These are phyloP conservation scores for Pneumocystis jirovecii DNA, from an alignment of 1,139 yeast species.

Conservation along the genomic window DNA sequence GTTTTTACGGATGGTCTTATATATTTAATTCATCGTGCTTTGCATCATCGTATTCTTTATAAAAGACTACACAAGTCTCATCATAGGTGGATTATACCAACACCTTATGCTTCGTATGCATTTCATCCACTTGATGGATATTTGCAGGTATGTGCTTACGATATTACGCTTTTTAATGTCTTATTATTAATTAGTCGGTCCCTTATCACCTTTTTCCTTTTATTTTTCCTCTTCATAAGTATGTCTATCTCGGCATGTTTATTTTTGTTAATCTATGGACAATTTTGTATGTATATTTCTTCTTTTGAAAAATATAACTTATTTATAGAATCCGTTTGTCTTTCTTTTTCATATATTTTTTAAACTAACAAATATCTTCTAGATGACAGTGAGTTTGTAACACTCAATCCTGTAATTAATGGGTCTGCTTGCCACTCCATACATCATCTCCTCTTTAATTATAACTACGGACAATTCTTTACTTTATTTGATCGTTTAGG, in stretches of 20 bases:
- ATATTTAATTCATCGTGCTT: constrained; percentile 77
- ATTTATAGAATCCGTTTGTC: not conserved
- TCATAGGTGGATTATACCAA: constrained; percentile 97
- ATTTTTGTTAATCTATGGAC: constrained; percentile 95
- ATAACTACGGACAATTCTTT: constrained; percentile 95
- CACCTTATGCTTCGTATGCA: constrained; percentile 96
- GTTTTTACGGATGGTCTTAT: constrained; percentile 89
- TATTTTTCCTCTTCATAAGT: constrained; percentile 80
- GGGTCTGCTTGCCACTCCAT: constrained; percentile 98
- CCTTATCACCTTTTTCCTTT: constrained; percentile 88
- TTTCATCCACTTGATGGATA: constrained; percentile 98
- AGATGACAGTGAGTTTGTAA: constrained; percentile 83
- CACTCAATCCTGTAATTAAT: constrained; percentile 83
- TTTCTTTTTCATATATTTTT: not conserved
- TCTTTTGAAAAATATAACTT: not conserved
- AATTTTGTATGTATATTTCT: constrained; percentile 46
- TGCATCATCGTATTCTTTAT: constrained; percentile 84
- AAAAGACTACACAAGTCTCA: constrained; percentile 90
- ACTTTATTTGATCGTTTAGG: constrained; percentile 97
- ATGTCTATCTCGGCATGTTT: constrained; percentile 64
- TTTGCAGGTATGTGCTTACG: constrained; percentile 31
- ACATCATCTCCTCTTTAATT: constrained; percentile 90
- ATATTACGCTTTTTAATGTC: not conserved
- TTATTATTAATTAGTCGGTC: constrained; percentile 31
- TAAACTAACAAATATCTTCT: not conserved